These are phyloP conservation scores for Cajanus cajan DNA, from an alignment of 306 rosid species.

Conservation along the genomic window DNA sequence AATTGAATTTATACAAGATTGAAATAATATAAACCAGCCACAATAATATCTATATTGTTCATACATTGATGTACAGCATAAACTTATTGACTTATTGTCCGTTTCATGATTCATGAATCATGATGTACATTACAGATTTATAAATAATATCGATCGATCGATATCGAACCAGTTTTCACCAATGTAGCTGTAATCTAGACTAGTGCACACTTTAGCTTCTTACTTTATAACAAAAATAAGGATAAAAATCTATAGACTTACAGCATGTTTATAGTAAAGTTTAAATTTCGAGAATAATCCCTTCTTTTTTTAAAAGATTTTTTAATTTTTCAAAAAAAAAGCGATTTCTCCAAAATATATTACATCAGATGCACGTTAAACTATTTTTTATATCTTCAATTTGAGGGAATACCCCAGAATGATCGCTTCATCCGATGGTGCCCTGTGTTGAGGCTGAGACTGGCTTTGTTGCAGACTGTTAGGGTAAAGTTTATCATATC, in stretches of 20 bases:
- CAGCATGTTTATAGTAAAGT: background rate
- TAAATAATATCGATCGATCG: background rate
- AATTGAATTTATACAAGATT: background rate
- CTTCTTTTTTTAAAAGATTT: background rate
- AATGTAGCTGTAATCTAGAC: constrained; percentile 51
- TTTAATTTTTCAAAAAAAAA: background rate
- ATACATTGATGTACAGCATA: background rate
- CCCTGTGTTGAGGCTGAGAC: constrained; percentile 44
- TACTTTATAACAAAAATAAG: background rate
- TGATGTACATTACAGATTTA: background rate
- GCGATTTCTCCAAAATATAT: background rate
- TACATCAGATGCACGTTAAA: background rate
- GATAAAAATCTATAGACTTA: background rate
- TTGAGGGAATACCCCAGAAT: constrained; percentile 52
- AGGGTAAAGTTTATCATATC: constrained; percentile 40
- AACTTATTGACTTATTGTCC: background rate
- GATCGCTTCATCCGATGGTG: constrained; percentile 33
- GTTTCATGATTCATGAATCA: background rate
- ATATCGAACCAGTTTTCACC: constrained; percentile 16
- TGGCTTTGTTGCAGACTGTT: constrained; percentile 62
- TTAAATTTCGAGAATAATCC: background rate
- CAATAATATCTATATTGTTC: background rate
- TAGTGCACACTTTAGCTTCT: background rate
- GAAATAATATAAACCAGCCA: background rate
- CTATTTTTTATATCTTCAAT: background rate